Evolutionary conservation across 2,329 filamentous ascomycete species (phyloP).

Genomic region (Aspergillus candidus): DNA sequence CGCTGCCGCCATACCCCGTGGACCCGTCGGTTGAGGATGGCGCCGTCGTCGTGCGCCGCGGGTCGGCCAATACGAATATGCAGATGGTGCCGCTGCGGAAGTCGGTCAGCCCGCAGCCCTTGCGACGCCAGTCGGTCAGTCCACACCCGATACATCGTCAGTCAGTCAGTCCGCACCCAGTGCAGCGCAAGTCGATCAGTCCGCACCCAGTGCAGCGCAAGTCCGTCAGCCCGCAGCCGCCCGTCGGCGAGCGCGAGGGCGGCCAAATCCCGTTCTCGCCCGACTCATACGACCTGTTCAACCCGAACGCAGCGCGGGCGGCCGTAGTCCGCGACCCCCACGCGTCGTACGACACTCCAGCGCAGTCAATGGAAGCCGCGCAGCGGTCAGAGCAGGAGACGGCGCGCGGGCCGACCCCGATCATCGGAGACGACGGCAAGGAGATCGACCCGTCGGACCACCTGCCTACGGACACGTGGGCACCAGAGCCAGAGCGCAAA

Average conservation of each 20-base stretch:
- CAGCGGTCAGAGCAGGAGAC: conserved; percentile 34
- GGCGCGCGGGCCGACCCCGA: conserved; percentile 47
- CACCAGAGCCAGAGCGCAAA: conserved; percentile 59
- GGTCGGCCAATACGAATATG: conserved; percentile 26
- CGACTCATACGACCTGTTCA: conserved; percentile 56
- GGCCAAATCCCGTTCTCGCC: conserved; percentile 53
- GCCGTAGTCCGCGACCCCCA: conserved; percentile 27
- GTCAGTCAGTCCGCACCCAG: conserved; percentile 54
- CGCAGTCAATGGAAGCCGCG: conserved; percentile 35
- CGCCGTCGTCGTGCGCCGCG: conserved; percentile 14
- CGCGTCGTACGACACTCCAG: conserved; percentile 33
- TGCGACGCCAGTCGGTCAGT: conserved; percentile 53
- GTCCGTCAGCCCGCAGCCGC: conserved; percentile 54
- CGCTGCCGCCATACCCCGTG: conserved; percentile 22
- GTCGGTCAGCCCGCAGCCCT: conserved; percentile 20
- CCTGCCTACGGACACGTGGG: conserved; percentile 59
- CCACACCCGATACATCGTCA: conserved; percentile 50
- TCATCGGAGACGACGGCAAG: conserved; percentile 58
- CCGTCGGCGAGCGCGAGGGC: conserved; percentile 33
- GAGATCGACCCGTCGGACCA: conserved; percentile 63
- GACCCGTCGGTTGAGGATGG: conserved; percentile 23
- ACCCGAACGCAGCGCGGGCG: conserved; percentile 41
- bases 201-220: conserved; percentile 50
- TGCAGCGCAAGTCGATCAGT: conserved; percentile 53
- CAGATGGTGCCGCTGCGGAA: conserved; percentile 17